Evolutionary conservation across 192 early-diverging fungal genomes (phyloP), one percentile per base, ranked within the genome.

Genomic region (Allomyces javanicus): DNA sequence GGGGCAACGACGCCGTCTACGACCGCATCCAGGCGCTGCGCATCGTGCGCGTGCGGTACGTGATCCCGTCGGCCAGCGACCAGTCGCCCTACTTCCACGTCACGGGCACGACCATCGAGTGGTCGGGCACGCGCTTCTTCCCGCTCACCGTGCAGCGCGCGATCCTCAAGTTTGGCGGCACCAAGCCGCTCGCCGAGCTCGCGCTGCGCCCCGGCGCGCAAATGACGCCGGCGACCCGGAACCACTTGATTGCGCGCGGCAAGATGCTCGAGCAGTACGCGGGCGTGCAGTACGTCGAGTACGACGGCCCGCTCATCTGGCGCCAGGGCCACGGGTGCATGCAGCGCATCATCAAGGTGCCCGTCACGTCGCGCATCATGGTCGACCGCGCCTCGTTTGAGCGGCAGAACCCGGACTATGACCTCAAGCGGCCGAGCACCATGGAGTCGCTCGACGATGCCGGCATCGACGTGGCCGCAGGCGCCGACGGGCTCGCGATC

Each of bases 101-200:
- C 21, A 11, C 12, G 22, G 67, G 67, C 25, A 19, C 21, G 33
- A 27, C 55, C 61, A 24, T 67, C 25, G 67, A 67, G 26, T 63
- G 67, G 26, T 58, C 61, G 27, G 67, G 67, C 25, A 63, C 67
- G 4, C 67, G 63, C 61, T 62, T 68, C 61, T 68, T 68, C 40
- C 12, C 11, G 33, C 27, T 10, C 23, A 50, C 63, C 11, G 67
- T 63, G 12, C 6, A 25, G 23, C 45, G 45, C 45, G 45, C 45
- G 45, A 63, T 68, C 27, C 23, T 10, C 62, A 19, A 10, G 45
- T 50, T 17, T 19, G 10, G 12, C 7, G 45, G 45, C 45, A 19
- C 45, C 45, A 10, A 19, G 12, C 12, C 10, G 45, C 12, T 50
- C 19, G 45, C 45, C 19, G 25, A 24, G 23, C 40, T 68, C 2